These are phyloP conservation scores for Rhodomyrtus tomentosa DNA, from an alignment of 345 rosid genomes.

Conservation along the genomic window DNA sequence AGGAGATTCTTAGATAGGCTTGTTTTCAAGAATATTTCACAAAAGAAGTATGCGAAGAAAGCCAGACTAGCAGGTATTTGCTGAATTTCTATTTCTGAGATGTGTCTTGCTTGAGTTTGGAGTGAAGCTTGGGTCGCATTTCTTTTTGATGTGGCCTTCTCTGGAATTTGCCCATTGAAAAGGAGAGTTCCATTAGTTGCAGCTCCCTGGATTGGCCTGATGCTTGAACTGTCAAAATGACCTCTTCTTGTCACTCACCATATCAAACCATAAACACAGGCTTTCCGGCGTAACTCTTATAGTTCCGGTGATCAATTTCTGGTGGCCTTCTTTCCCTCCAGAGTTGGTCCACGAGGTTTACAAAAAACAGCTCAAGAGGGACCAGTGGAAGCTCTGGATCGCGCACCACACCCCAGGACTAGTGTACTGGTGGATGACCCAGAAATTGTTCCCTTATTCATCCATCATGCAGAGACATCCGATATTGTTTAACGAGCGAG, in stretches of 20 bases:
- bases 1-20: not conserved
- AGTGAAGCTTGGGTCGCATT: not conserved
- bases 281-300: constrained; percentile 33
- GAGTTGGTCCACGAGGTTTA: constrained; percentile 17
- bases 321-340: constrained; percentile 50
- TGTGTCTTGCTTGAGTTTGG: not conserved
- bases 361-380: constrained; percentile 20
- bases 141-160: not conserved
- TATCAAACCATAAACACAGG: constrained; percentile 7
- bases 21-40: not conserved
- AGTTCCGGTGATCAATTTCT: constrained; percentile 39
- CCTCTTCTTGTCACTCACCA: not conserved
- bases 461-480: constrained; percentile 17
- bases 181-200: not conserved
- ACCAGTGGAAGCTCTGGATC: constrained; percentile 27
- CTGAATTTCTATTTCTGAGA: not conserved
- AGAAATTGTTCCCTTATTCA: constrained; percentile 36
- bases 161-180: not conserved
- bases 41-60: not conserved
- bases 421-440: constrained; percentile 52
- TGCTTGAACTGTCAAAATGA: not conserved
- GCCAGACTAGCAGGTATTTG: not conserved
- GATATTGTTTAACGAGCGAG: constrained; percentile 11
- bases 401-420: constrained; percentile 37
- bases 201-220: not conserved